Evolutionary conservation across 805 yeast genomes (phyloP), one percentile per base, ranked within the genome.

Genomic region (Zygoascus ofunaensis): DNA sequence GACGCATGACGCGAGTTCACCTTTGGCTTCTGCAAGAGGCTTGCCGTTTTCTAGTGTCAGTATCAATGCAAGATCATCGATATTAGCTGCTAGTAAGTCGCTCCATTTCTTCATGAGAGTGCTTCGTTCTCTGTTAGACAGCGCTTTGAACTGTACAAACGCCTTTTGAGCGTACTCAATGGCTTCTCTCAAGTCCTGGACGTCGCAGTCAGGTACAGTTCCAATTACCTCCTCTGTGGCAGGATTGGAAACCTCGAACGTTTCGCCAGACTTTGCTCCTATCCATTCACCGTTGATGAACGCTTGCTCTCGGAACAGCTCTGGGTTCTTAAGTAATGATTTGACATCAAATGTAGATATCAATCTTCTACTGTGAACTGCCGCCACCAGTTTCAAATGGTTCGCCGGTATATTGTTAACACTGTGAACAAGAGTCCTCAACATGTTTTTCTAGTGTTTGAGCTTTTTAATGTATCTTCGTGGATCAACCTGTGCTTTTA

Each of bases 1-100:
- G 1, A 86, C 81, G 7, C 82, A 80, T 53, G 79, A 78, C 41
- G 53, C 46, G 23, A 82, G 71, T 59, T 83, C 92, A 4, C 87
- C 89, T 41, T 64, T 58, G n/a, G 90, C 80, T 58, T 83, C 92
- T 1, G 76, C 71, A 12, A 71, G 62, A 1, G 89, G 74, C 61
- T 83, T 83, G 30, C 94, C 94, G 58, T 83, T 84, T 57, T 83
- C 94, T 49, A 76, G 61, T 14, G 83, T 76, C 43, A 79, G 68
- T 40, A 83, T 58, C 45, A 61, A 70, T 28, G 87, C 89, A 49
- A 83, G 70, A 56, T 82, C 92, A 4, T 74, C 77, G 22, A 68
- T 65, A 59, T 83, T 74, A 43, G 74, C 77, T 35, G 68, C 61
- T 67, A 80, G 69, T 45, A 80, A 65, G 7, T 65, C 65, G 55